These are phyloP conservation scores for Pterocarpus santalinus DNA, from an alignment of 306 rosid genomes.

Conservation along the genomic window DNA sequence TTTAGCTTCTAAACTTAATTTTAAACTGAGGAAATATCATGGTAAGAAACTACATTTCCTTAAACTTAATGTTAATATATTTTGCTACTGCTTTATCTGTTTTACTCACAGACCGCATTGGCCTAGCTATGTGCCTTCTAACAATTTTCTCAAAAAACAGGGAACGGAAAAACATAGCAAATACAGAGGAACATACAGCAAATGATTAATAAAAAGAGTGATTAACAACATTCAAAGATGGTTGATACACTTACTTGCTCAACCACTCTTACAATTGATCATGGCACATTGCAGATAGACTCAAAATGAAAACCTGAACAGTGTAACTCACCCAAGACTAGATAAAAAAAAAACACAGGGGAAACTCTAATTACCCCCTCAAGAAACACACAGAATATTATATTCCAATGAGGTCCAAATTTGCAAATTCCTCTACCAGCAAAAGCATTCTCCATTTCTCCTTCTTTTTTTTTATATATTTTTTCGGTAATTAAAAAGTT, in stretches of 20 bases:
- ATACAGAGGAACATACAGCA: not conserved
- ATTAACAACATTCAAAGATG: constrained; percentile 12
- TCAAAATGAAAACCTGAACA: not conserved
- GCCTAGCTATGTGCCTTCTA: not conserved
- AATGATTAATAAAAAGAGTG: not conserved
- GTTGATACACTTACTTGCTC: not conserved
- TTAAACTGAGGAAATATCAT: not conserved
- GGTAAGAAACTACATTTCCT: not conserved
- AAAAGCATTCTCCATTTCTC: not conserved
- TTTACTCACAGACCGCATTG: constrained; percentile 5
- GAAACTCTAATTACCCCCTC: not conserved
- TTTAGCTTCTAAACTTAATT: not conserved
- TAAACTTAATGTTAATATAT: not conserved
- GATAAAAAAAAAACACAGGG: too few relatives aligned
- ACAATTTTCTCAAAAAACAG: not conserved
- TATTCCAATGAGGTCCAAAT: not conserved
- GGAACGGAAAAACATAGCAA: not conserved
- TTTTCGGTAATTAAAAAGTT: not conserved
- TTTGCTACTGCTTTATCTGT: not conserved
- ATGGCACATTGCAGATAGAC: not conserved
- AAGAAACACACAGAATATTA: not conserved
- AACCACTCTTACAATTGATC: not conserved
- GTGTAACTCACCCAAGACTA: not conserved
- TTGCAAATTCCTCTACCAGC: constrained; percentile 20
- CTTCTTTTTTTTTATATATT: not conserved